A percentile compares a stretch with the other conserved stretches of the same genome.
Evolutionary conservation across 1,284 basidiomycete species (phyloP).

Genomic region (Naganishia sp.): DNA sequence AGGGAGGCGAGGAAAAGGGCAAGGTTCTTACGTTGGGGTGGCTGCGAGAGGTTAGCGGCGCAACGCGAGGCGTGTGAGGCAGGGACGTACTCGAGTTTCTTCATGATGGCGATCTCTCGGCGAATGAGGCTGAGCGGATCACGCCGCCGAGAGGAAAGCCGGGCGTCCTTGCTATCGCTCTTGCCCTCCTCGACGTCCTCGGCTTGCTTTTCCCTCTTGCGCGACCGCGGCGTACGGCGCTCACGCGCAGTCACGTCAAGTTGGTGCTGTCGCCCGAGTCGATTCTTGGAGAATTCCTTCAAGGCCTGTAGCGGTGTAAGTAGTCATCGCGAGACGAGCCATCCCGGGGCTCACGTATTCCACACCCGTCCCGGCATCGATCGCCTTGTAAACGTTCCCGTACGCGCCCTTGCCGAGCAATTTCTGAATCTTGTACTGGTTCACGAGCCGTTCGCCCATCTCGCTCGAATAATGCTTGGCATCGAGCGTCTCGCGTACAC

Average conservation of each 20-base stretch:
- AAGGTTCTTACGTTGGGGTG: conserved; percentile 50
- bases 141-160: conserved; percentile 44
- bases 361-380: conserved; percentile 51
- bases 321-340: no score
- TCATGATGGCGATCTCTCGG: conserved; percentile 56
- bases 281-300: conserved; percentile 55
- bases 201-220: neutral
- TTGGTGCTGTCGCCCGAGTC: conserved; percentile 41
- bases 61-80: no score
- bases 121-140: conserved; percentile 53
- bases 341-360: conserved; percentile 48
- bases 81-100: conserved; percentile 54
- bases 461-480: conserved; percentile 46
- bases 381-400: conserved; percentile 51
- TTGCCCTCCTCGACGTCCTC: neutral
- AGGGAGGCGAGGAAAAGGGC: neutral
- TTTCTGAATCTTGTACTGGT: conserved; percentile 53
- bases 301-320: conserved; percentile 44
- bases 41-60: conserved; percentile 35
- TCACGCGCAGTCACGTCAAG: conserved; percentile 1
- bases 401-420: conserved; percentile 53
- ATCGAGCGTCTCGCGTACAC: conserved; percentile 51
- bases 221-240: neutral
- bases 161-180: conserved; percentile 34
- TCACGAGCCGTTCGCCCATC: conserved; percentile 50